Evolutionary conservation across 139 green algal species (phyloP).

Genomic region (Chlorella sp.): DNA sequence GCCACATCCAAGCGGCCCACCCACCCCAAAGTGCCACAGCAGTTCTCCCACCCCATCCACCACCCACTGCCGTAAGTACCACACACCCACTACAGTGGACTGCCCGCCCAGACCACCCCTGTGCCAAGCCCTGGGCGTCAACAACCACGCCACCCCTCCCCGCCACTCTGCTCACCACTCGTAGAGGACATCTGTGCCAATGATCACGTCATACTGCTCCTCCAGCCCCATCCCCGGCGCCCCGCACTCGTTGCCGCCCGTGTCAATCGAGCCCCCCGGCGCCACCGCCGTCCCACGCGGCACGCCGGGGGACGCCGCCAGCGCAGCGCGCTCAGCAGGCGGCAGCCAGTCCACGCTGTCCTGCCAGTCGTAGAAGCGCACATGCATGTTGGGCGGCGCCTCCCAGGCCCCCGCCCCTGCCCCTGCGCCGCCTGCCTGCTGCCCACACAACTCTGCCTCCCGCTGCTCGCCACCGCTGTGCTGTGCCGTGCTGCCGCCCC

Average conservation of each 20-base stretch:
- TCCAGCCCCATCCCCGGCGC: slow-evolving; percentile 30
- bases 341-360: slow-evolving; percentile 30
- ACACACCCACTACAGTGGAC: too few relatives aligned
- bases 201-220: slow-evolving; percentile 67
- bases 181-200: slow-evolving; percentile 85
- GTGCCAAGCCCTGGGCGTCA: neutral
- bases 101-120: neutral
- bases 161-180: slow-evolving; percentile 49
- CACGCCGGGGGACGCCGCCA: neutral
- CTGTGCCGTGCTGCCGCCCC: neutral
- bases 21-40: too few relatives aligned
- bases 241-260: neutral
- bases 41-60: too few relatives aligned
- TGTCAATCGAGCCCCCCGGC: slow-evolving; percentile 18
- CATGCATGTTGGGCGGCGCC: slow-evolving; percentile 44
- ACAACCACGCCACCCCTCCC: neutral
- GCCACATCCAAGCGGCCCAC: too few relatives aligned
- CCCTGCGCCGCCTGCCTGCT: neutral
- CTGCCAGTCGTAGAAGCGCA: slow-evolving; percentile 71
- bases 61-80: too few relatives aligned
- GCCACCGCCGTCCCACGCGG: neutral
- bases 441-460: neutral
- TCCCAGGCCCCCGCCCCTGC: neutral
- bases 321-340: neutral
- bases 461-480: neutral